Base-by-base conservation (phyloP, 305 asterid species). In the Plantago lanceolata region DNA sequence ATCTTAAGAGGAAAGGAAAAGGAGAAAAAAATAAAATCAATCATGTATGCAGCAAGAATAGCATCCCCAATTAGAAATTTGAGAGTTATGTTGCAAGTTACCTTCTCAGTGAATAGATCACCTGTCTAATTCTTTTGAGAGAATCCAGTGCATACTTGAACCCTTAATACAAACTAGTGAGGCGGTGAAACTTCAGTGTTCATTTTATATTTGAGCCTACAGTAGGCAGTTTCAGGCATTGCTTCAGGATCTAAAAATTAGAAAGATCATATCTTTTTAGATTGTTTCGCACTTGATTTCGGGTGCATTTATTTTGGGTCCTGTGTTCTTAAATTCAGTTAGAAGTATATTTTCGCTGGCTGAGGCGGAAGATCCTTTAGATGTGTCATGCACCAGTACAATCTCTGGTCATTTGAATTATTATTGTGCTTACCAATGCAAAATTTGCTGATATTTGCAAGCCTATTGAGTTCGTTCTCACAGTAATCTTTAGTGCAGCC, bases 271-370 rank as follows among this genome's bases (percentile, higher is more conserved):
- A 33, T 7, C 11, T 50, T 8, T 53, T 21, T 53, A 53, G 59
- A 12, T 5, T 53, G 37, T 12, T 53, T 53, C 7, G n/a, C 17
- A 3, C 40, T 3, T 54, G 19, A 35, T 14, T 21, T 24, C 19
- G 1, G 16, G 40, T 3, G 19, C 59, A 24, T 54, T 15, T 26
- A 54, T 54, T 26, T 29, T 19, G 19, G 31, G 16, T 37, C 17
- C 6, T 40, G 16, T 59, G 43, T 59, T 59, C 20, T 20, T 43
- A 59, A 28, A 21, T 47, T 59, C n/a, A 15, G 31, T 59, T 16
- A 28, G 21, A 59, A 44, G 20, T 28, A 20, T 59, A 8, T 59
- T 40, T 48, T 29, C 52, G 31, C 52, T 59, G n/a, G 33, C 48
- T 18, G 29, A 4, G 40, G 52, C 43, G 15, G 48, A 40, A 43